These are phyloP conservation scores for Alternaria rosae DNA, from an alignment of 2,329 filamentous ascomycete genomes.

Conservation along the genomic window DNA sequence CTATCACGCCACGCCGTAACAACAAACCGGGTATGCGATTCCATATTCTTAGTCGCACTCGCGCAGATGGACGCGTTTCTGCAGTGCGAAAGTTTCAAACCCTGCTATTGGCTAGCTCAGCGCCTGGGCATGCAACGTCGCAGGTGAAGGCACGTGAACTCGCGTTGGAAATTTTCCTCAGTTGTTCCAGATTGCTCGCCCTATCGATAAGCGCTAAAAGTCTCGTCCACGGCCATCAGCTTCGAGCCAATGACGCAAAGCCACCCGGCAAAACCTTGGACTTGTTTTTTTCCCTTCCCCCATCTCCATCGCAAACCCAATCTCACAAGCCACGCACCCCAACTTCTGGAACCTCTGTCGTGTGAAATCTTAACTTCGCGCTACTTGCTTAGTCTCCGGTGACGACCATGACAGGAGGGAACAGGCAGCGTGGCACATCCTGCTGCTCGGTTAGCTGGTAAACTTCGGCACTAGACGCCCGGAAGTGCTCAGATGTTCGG, in stretches of 20 bases:
- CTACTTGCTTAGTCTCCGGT: conserved; percentile 13
- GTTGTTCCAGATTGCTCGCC: neutral
- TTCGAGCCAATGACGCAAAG: conserved; percentile 3
- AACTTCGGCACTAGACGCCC: conserved; percentile 4
- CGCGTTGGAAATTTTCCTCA: conserved; percentile 4
- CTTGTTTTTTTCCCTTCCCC: neutral
- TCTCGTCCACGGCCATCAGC: neutral
- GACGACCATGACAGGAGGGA: neutral
- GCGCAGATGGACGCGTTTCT: conserved; percentile 1
- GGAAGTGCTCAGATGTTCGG: neutral
- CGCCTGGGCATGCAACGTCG: neutral
- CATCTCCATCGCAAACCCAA: neutral
- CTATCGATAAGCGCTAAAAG: conserved; percentile 2
- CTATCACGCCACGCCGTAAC: conserved; percentile 66
- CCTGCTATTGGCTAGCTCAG: conserved; percentile 18
- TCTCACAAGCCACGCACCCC: neutral
- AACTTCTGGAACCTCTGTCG: conserved; percentile 16
- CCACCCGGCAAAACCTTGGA: neutral
- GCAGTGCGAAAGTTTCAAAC: neutral
- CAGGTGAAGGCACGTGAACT: conserved; percentile 13
- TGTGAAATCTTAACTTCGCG: conserved; percentile 10
- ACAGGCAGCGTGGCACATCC: conserved; percentile 4
- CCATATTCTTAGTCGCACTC: conserved; percentile 17
- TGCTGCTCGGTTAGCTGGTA: conserved; percentile 1
- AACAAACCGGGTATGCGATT: conserved; percentile 16